A percentile compares a stretch with the other conserved stretches of the same genome.
These are phyloP conservation scores for Asparagopsis taxiformis DNA, from an alignment of 31 red algal genomes.

Conservation along the genomic window DNA sequence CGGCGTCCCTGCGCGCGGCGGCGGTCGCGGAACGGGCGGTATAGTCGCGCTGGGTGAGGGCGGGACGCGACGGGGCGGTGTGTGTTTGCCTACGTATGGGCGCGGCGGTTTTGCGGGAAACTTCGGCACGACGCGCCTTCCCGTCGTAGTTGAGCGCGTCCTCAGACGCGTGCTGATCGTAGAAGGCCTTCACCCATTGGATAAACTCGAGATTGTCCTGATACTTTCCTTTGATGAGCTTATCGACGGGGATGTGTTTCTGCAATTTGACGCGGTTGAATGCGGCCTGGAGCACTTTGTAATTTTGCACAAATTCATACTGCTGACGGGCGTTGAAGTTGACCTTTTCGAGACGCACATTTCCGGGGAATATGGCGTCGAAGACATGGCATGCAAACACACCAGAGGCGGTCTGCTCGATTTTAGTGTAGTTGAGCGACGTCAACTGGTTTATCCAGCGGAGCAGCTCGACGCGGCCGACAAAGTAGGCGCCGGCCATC, in stretches of 20 bases:
- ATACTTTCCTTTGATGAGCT: constrained; percentile 77
- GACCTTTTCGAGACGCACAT: constrained; percentile 82
- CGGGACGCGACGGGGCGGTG: too few relatives aligned
- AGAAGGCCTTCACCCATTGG: constrained; percentile 96
- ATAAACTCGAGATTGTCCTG: constrained; percentile 98
- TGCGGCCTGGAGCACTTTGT: constrained; percentile 89
- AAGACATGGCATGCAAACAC: constrained; percentile 88
- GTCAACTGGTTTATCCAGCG: constrained; percentile 93
- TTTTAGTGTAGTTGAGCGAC: constrained; percentile 75
- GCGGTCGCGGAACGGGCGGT: too few relatives aligned
- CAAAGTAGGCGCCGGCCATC: constrained; percentile 87
- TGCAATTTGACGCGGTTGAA: constrained; percentile 74
- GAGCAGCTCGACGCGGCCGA: constrained; percentile 68
- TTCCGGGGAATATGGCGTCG: constrained; percentile 80
- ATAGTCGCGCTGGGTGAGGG: too few relatives aligned
- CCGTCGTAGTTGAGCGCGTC: constrained; percentile 61
- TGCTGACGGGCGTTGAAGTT: constrained; percentile 79
- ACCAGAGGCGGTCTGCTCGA: constrained; percentile 89
- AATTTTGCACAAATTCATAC: constrained; percentile 89
- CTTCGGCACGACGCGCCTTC: too few relatives aligned
- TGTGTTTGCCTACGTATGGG: too few relatives aligned
- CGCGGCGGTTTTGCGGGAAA: too few relatives aligned
- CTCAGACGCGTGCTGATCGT: constrained; percentile 58
- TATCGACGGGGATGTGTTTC: constrained; percentile 88
- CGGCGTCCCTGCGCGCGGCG: too few relatives aligned